Evolutionary conservation across 2,329 filamentous ascomycete genomes (phyloP), one percentile per base, ranked within the genome.

Genomic region (Basipetospora chlamydospora): DNA sequence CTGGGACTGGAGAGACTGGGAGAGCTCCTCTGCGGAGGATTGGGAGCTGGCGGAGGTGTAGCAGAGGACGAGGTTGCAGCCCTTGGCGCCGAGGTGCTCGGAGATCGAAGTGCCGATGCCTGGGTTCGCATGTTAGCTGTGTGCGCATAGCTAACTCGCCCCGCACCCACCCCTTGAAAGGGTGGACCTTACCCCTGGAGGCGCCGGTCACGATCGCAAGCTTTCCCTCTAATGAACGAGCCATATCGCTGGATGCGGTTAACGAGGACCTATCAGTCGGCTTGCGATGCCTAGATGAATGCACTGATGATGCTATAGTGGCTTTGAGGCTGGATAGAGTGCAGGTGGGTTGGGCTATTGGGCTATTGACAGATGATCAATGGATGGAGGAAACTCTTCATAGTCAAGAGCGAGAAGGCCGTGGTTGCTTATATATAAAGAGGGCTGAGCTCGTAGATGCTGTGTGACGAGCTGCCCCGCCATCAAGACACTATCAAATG

Each of bases 151-250:
- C 25, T 15, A 20, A 16, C 12, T 16, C 7, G 28, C n/a, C n/a
- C 13, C 20, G n/a, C 41, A 17, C 17, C 16, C 26, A 38, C 28
- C 16, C 2, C 9, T 32, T 2, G n/a, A 18, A 2, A 3, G 11
- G 6, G 3, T 16, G 15, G 17, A 22, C 23, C 47, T 42, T 64
- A 83, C 82, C 81, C 64, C 84, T 64, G 40, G 82, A 85, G 41
- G 76, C 80, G 39, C 84, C 84, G 2, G 84, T 90, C 32, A 90
- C 66, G 45, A 92, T 77, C 37, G 73, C 83, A 35, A 87, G 64
- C 55, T 86, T 86, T 46, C 80, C 80, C 51, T 83, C 74, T n/a
- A 80, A 61, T 33, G 57, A 49, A 26, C 56, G 58, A 44, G 57
- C 43, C 58, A 63, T 62, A n/a, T n/a, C n/a, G n/a, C n/a, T n/a